phyloP scores from a whole-genome alignment of 768 basidiomycete genomes.

The Lepiota subincarnata region DNA sequence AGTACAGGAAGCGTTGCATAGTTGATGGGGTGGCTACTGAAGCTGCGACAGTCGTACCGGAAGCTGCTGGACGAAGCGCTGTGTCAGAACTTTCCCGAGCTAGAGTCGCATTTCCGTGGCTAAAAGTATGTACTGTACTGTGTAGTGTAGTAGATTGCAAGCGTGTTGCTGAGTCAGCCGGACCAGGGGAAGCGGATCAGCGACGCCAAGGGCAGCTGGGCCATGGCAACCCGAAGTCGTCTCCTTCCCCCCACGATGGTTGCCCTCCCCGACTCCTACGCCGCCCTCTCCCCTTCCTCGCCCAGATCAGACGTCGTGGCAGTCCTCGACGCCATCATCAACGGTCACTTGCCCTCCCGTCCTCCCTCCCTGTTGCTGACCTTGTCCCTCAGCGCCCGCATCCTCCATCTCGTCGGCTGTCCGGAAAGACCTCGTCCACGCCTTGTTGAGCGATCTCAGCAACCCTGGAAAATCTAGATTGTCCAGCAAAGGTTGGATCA shows the following conservation, averaged over 20 bases:
- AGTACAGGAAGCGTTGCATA: constrained; percentile 18
- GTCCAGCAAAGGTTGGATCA: constrained; percentile 47
- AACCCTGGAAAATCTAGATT: constrained; percentile 42
- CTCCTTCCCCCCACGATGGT: constrained; percentile 33
- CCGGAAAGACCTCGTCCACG: constrained; percentile 53
- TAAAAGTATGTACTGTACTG: neutral
- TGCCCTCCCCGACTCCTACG: constrained; percentile 42
- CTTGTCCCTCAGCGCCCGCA: constrained; percentile 34
- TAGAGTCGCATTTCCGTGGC: constrained; percentile 33
- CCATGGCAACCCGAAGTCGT: constrained; percentile 24
- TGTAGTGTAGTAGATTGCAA: neutral
- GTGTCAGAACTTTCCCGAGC: constrained; percentile 67
- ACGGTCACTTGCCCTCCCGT: constrained; percentile 31
- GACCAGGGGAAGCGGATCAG: constrained; percentile 2
- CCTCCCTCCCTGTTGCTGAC: neutral
- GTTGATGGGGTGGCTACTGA: constrained; percentile 2
- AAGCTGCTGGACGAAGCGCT: constrained; percentile 65
- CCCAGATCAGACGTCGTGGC: constrained; percentile 39
- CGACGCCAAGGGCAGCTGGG: constrained; percentile 13
- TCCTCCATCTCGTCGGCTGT: constrained; percentile 42
- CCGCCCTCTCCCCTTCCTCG: constrained; percentile 43
- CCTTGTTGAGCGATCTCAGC: constrained; percentile 58
- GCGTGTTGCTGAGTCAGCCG: constrained; percentile 10
- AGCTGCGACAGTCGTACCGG: constrained; percentile 59
- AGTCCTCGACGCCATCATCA: constrained; percentile 48